Conservation (phyloP, 2,329 filamentous ascomycete species). For the Beauveria sp. region DNA sequence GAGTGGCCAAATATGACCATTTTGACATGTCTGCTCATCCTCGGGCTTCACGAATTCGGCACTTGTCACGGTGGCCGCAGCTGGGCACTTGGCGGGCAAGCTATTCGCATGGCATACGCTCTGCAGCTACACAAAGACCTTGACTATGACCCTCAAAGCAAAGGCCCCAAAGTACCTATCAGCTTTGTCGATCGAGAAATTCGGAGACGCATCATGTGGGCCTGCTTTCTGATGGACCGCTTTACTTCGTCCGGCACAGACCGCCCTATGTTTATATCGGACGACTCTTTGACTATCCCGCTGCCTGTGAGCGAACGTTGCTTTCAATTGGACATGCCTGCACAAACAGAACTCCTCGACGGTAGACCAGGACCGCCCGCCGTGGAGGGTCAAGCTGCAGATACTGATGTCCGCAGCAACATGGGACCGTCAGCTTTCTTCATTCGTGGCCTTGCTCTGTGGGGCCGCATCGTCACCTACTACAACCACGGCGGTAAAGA, state of each 20-base stretch:
- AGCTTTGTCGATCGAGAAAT: slow-evolving; percentile 94
- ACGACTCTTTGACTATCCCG: slow-evolving; percentile 82
- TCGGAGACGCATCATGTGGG: slow-evolving; percentile 91
- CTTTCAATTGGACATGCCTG: slow-evolving; percentile 86
- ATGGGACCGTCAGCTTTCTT: slow-evolving; percentile 94
- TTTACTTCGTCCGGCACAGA: slow-evolving; percentile 96
- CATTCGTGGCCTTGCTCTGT: slow-evolving; percentile 75
- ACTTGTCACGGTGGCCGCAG: slow-evolving; percentile 93
- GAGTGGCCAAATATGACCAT: slow-evolving; percentile 97
- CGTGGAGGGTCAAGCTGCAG: slow-evolving; percentile 47
- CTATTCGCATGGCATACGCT: slow-evolving; percentile 94
- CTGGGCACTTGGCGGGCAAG: slow-evolving; percentile 92
- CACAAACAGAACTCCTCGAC: slow-evolving; percentile 73
- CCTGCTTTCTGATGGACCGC: slow-evolving; percentile 93
- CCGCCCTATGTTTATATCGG: slow-evolving; percentile 81
- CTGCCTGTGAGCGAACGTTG: slow-evolving; percentile 84
- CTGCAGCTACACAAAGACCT: slow-evolving; percentile 88
- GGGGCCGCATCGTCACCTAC: slow-evolving; percentile 85
- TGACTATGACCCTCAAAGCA: slow-evolving; percentile 67
- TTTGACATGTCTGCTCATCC: slow-evolving; percentile 77
- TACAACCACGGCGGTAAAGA: slow-evolving; percentile 85
- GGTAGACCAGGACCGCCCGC: slow-evolving; percentile 60
- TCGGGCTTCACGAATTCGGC: slow-evolving; percentile 91
- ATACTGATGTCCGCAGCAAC: slow-evolving; percentile 65
- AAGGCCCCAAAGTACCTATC: slow-evolving; percentile 55